Conservation (phyloP, 129 eudicot species). For the Lactuca saligna region DNA sequence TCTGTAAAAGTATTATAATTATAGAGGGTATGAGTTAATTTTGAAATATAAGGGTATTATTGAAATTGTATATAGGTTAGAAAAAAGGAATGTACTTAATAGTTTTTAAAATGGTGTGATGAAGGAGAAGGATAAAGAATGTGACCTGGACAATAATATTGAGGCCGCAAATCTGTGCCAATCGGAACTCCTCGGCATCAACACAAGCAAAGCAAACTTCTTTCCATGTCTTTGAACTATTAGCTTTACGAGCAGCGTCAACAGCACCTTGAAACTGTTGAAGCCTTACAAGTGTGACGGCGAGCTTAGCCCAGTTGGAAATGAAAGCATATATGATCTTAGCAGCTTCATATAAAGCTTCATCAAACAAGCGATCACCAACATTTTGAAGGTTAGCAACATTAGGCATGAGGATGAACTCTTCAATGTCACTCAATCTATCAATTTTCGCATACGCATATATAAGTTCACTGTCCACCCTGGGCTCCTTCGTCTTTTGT, state of each 20-base stretch:
- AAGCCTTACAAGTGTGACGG: conserved; percentile 76
- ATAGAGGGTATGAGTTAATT: too few relatives aligned
- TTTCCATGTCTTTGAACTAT: conserved; percentile 95
- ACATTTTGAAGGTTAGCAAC: conserved; percentile 91
- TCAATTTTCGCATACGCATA: conserved; percentile 96
- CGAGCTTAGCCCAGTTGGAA: conserved; percentile 95
- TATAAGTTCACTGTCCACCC: conserved; percentile 89
- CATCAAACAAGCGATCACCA: conserved; percentile 92
- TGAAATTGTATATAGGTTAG: too few relatives aligned
- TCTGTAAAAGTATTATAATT: too few relatives aligned
- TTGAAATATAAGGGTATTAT: too few relatives aligned
- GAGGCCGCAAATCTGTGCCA: conserved; percentile 95
- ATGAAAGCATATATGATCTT: conserved; percentile 93
- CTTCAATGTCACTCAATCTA: conserved; percentile 86
- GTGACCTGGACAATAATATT: conserved; percentile 87
- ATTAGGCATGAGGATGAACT: conserved; percentile 93
- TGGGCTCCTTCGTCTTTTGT: conserved; percentile 89
- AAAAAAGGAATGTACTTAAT: too few relatives aligned
- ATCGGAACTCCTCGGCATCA: conserved; percentile 96
- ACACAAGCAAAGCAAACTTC: conserved; percentile 98
- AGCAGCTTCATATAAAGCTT: conserved; percentile 89
- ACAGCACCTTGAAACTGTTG: conserved; percentile 97
- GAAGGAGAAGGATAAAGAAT: not conserved
- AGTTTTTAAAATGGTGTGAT: not conserved
- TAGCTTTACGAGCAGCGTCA: conserved; percentile 95